Evolutionary conservation across 768 basidiomycete genomes (phyloP), one percentile per base, ranked within the genome.

Genomic region (Termitomyces sp.): DNA sequence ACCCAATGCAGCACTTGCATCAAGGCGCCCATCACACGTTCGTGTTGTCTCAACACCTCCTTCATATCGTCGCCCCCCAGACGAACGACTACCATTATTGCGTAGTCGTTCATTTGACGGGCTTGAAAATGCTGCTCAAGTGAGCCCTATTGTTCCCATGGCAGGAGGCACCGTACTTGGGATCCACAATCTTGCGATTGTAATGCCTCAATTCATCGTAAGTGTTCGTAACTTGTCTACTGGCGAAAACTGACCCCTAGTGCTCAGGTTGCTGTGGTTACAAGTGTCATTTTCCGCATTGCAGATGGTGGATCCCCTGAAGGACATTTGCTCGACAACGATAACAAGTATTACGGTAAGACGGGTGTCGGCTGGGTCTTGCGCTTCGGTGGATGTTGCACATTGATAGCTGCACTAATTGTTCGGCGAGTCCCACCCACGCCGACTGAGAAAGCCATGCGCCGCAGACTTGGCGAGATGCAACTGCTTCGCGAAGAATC

Each of bases 131-230:
- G 73, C 72, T 46, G 66, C 70, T 7, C 76, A 75, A 20, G 77
- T 74, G 22, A 57, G 57, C 36, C 73, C 80, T 32, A 67, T 73
- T 4, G 75, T 80, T 42, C 83, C 86, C 22, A 78, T 89, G 51
- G 89, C 91, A 2, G 95, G 94, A 18, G 95, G 95, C 9, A 97
- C 96, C 1, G 87, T 96, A 42, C 82, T 97, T 45, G 96, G 96
- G 3, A 94, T 98, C 44, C 96, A 98, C 70, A 98, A 98, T 70
- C 79, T 98, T 18, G 92, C 96, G 5, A 94, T 98, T 62, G 96
- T 98, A 32, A 87, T 94, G 76, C 96, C 96, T 22, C 96, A 98
- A 67, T 91, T 98, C 70, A 81, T 96, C 57, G 95, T 96, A 70
- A 66, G 93, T 81, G 32, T 16, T 42, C 18, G 38, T 8, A 13